These are phyloP conservation scores for Komagataella pseudopastoris DNA, from an alignment of 805 yeast species.

Conservation along the genomic window DNA sequence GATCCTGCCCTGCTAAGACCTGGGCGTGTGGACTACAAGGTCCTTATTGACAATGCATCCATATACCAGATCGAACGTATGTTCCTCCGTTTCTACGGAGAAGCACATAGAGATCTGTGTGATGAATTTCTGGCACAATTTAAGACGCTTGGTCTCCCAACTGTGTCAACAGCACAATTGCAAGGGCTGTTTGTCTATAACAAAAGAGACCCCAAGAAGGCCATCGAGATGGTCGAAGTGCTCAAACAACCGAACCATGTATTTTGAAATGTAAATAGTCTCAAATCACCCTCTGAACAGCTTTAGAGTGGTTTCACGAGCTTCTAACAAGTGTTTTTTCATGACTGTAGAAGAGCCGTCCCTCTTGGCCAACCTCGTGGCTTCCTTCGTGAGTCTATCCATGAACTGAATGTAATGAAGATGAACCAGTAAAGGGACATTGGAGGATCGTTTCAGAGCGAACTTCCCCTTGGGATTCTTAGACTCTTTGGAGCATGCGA, in stretches of 20 bases:
- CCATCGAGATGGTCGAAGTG: constrained; percentile 48
- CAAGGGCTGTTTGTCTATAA: constrained; percentile 93
- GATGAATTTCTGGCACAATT: constrained; percentile 35
- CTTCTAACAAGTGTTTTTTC: constrained; percentile 25
- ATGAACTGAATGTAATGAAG: constrained; percentile 34
- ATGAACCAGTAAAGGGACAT: constrained; percentile 18
- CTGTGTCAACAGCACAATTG: constrained; percentile 81
- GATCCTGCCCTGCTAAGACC: constrained; percentile 93
- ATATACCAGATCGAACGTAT: constrained; percentile 64
- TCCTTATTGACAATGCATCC: constrained; percentile 77
- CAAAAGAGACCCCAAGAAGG: constrained; percentile 69
- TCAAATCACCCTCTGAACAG: constrained; percentile 20
- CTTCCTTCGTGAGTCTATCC: constrained; percentile 23
- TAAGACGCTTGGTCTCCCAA: constrained; percentile 30
- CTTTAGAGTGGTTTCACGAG: constrained; percentile 18
- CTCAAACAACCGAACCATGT: constrained; percentile 11
- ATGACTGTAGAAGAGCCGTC: constrained; percentile 29
- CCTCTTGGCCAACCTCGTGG: constrained; percentile 21
- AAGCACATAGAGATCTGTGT: constrained; percentile 33
- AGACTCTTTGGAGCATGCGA: background rate
- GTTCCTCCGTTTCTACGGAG: constrained; percentile 80
- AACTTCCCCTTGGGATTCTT: background rate
- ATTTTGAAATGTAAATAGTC: constrained; percentile 1
- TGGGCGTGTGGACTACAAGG: constrained; percentile 84
- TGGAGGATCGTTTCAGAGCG: background rate